Evolutionary conservation across 148 eudicot genomes (phyloP).

Genomic region (Chenopodium suecicum): DNA sequence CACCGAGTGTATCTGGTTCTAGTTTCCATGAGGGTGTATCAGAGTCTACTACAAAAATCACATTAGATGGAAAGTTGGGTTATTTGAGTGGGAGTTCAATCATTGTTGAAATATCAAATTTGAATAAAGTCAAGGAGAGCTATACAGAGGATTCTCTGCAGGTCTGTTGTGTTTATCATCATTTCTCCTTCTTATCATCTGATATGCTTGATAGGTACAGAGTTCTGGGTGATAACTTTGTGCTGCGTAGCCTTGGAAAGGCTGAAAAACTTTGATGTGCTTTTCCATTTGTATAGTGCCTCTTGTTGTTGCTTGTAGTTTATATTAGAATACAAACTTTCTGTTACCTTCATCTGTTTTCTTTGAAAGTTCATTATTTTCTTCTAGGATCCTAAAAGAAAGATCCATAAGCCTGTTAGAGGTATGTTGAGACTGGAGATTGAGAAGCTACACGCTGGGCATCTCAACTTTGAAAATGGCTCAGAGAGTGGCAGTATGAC

Average conservation of each 20-base stretch:
- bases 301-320: slow-evolving; percentile 7
- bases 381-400: slow-evolving; percentile 89
- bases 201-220: background rate
- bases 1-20: slow-evolving; percentile 66
- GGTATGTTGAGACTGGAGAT: slow-evolving; percentile 89
- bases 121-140: slow-evolving; percentile 96
- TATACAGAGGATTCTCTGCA: slow-evolving; percentile 93
- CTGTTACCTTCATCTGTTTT: background rate
- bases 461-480: slow-evolving; percentile 64
- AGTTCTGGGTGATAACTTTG: background rate
- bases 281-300: background rate
- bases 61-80: slow-evolving; percentile 81
- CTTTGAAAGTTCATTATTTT: slow-evolving; percentile 3
- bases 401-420: slow-evolving; percentile 96
- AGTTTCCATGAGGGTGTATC: slow-evolving; percentile 74
- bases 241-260: background rate
- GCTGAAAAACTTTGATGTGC: slow-evolving; percentile 3
- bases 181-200: background rate
- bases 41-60: slow-evolving; percentile 71
- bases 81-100: slow-evolving; percentile 85
- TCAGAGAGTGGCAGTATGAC: slow-evolving; percentile 66
- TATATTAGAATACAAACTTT: background rate
- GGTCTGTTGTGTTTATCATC: slow-evolving; percentile 41
- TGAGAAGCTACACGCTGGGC: slow-evolving; percentile 86
- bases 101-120: slow-evolving; percentile 90